Percentiles rank a stretch among this genome's conserved stretches.
Evolutionary conservation across 2,329 filamentous ascomycete species (phyloP).

Genomic region (Pseudopithomyces chartarum): DNA sequence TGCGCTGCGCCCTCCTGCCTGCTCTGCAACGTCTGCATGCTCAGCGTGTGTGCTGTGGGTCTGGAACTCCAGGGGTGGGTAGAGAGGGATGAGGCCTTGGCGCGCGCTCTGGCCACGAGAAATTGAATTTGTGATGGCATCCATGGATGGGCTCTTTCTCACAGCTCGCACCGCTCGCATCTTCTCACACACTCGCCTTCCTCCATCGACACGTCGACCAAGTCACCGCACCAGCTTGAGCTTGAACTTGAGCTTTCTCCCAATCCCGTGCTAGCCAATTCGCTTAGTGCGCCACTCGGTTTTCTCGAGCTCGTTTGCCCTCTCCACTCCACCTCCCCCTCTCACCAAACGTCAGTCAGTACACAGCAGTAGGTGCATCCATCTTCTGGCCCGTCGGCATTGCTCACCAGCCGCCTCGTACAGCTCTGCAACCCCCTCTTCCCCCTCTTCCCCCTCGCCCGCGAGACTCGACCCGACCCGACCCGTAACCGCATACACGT

Average conservation of each 20-base stretch:
- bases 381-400: neutral
- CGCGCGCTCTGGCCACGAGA: slow-evolving; percentile 6
- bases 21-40: no score
- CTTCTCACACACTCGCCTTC: neutral
- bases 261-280: neutral
- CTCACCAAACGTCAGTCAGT: slow-evolving; percentile 8
- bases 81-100: neutral
- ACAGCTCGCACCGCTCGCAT: slow-evolving; percentile 5
- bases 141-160: neutral
- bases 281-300: slow-evolving; percentile 1
- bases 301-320: slow-evolving; percentile 8
- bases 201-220: neutral
- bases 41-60: neutral
- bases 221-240: neutral
- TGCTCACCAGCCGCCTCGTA: neutral
- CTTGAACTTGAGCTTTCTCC: neutral
- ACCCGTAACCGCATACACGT: slow-evolving; percentile 1
- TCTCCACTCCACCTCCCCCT: slow-evolving; percentile 6
- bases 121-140: slow-evolving; percentile 4
- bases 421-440: neutral
- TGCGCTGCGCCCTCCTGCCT: no score
- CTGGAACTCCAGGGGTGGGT: neutral
- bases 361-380: slow-evolving; percentile 7
- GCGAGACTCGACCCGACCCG: neutral
- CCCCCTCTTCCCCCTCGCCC: neutral